phyloP scores from a whole-genome alignment of 2,329 filamentous ascomycete species.

The Aspergillus sp. region DNA sequence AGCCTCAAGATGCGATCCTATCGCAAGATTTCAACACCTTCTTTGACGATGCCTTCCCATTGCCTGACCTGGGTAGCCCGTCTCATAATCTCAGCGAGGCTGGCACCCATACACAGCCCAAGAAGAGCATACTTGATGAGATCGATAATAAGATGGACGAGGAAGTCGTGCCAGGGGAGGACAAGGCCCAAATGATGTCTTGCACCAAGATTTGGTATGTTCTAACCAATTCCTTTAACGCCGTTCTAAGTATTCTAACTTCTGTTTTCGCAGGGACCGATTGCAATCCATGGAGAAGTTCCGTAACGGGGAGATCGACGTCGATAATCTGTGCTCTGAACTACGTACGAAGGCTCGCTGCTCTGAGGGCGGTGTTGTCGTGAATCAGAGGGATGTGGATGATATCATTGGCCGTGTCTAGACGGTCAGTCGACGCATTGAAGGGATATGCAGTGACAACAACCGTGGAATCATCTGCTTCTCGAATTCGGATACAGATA shows the following conservation, averaged over 20 bases:
- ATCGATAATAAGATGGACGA: slow-evolving; percentile 69
- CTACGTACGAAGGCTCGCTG: slow-evolving; percentile 95
- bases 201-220: slow-evolving; percentile 93
- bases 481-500: slow-evolving; percentile 22
- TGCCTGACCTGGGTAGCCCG: slow-evolving; percentile 74
- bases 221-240: neutral
- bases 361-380: slow-evolving; percentile 81
- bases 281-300: slow-evolving; percentile 84
- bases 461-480: neutral
- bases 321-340: slow-evolving; percentile 89
- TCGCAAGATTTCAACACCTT: slow-evolving; percentile 69
- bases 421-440: slow-evolving; percentile 8
- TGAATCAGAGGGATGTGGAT: slow-evolving; percentile 87
- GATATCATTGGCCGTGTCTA: slow-evolving; percentile 59
- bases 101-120: slow-evolving; percentile 39
- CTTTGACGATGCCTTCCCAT: slow-evolving; percentile 75
- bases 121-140: slow-evolving; percentile 72
- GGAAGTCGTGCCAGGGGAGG: slow-evolving; percentile 64
- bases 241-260: slow-evolving; percentile 33
- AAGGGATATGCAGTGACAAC: neutral
- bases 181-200: slow-evolving; percentile 66
- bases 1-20: slow-evolving; percentile 81
- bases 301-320: slow-evolving; percentile 86
- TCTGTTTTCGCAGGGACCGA: slow-evolving; percentile 68
- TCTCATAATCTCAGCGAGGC: slow-evolving; percentile 61